Percentiles rank a stretch among this genome's conserved stretches.
Conservation (phyloP, 2,329 filamentous ascomycete genomes). For the Mycosphaerelloides madeirae region DNA sequence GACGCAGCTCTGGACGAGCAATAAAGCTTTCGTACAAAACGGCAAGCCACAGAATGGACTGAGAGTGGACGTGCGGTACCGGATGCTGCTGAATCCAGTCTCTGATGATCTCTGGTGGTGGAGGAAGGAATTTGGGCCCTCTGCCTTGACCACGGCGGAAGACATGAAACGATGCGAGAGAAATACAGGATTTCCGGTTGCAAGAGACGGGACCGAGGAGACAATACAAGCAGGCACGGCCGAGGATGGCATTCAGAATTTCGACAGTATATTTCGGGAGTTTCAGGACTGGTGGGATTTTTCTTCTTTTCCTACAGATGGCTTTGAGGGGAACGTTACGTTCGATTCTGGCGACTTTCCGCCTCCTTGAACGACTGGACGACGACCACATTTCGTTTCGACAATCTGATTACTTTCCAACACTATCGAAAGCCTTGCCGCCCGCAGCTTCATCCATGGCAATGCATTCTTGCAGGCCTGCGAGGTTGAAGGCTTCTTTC, state of each 20-base stretch:
- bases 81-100: slow-evolving; percentile 5
- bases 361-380: too few relatives aligned
- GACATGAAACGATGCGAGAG: too few relatives aligned
- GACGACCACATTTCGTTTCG: too few relatives aligned
- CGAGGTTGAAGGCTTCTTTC: slow-evolving; percentile 4
- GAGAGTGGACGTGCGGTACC: slow-evolving; percentile 6
- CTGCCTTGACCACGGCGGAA: neutral
- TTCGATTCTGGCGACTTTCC: too few relatives aligned
- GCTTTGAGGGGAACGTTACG: too few relatives aligned
- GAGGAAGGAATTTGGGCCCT: slow-evolving; percentile 4
- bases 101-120: slow-evolving; percentile 10
- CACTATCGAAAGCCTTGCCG: slow-evolving; percentile 6
- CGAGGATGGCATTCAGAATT: neutral
- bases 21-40: slow-evolving; percentile 5
- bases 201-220: too few relatives aligned
- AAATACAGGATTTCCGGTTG: too few relatives aligned
- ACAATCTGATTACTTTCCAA: neutral
- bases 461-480: slow-evolving; percentile 6
- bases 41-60: slow-evolving; percentile 5
- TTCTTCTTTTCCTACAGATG: neutral
- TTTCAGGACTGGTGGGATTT: slow-evolving; percentile 6
- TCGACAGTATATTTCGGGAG: slow-evolving; percentile 2
- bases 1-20: slow-evolving; percentile 7
- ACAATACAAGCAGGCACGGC: neutral
- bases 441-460: slow-evolving; percentile 3